Percentiles rank a stretch among this genome's conserved stretches.
phyloP scores from a whole-genome alignment of 2,329 filamentous ascomycete genomes.

The Trichophyton schoenleinii region DNA sequence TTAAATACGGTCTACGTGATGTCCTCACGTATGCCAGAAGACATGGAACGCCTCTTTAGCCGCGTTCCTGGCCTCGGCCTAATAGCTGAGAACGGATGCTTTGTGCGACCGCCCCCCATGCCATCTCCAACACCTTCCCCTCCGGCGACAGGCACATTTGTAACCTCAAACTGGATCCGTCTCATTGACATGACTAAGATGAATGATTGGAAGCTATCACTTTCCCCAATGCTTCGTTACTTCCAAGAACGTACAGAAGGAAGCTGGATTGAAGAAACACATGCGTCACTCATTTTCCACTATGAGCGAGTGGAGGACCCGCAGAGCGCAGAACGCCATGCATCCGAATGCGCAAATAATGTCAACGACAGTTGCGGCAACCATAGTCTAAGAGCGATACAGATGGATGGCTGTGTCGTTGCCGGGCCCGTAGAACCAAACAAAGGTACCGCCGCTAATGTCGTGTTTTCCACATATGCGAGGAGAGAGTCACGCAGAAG shows the following conservation, averaged over 20 bases:
- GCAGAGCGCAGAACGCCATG: slow-evolving; percentile 61
- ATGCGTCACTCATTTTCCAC: slow-evolving; percentile 83
- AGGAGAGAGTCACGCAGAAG: slow-evolving; percentile 31
- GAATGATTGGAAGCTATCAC: slow-evolving; percentile 67
- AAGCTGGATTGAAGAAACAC: slow-evolving; percentile 77
- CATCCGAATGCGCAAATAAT: slow-evolving; percentile 80
- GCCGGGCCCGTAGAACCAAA: slow-evolving; percentile 80
- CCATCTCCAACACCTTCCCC: neutral
- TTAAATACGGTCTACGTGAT: slow-evolving; percentile 86
- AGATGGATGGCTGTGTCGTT: slow-evolving; percentile 64
- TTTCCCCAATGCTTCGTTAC: slow-evolving; percentile 72
- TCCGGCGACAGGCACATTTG: neutral
- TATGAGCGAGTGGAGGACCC: slow-evolving; percentile 72
- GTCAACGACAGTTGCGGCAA: slow-evolving; percentile 87
- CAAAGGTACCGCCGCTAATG: slow-evolving; percentile 69
- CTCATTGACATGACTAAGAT: slow-evolving; percentile 62
- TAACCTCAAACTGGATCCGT: slow-evolving; percentile 56
- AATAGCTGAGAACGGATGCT: slow-evolving; percentile 91
- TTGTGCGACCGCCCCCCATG: slow-evolving; percentile 56
- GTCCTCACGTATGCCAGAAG: slow-evolving; percentile 76
- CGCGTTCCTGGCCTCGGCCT: slow-evolving; percentile 72
- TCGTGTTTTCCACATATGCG: slow-evolving; percentile 56
- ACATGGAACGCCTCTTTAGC: slow-evolving; percentile 75
- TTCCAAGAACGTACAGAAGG: slow-evolving; percentile 83
- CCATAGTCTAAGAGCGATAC: slow-evolving; percentile 67